Evolutionary conservation across 345 rosid genomes (phyloP), one percentile per base, ranked within the genome.

Genomic region (Eucalyptus cloeziana): DNA sequence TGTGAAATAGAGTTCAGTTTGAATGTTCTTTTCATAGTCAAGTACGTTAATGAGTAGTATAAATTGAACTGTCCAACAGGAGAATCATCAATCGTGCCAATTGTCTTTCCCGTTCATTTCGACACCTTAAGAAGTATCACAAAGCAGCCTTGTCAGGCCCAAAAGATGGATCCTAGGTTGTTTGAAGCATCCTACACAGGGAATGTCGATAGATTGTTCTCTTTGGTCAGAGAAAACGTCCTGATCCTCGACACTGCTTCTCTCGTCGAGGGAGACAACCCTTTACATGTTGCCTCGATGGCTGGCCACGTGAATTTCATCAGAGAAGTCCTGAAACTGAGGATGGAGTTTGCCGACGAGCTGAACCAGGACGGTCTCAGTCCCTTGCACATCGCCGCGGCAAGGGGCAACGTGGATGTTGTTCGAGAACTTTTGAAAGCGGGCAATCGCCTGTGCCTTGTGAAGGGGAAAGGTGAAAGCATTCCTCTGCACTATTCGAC

Each of bases 401-500:
- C 91, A 0, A 90, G 76, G 80, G 93, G 93, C 37, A 89, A 92
- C 8, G 30, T 86, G 14, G 91, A 89, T 22, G 25, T 91, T 24
- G 90, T 90, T 33, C 89, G 62, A 86, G 92, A 88, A 56, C 86
- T 94, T 49, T 45, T 93, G 87, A 92, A 88, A 89, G 76, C 89
- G 37, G 90, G 92, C 7, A 27, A 60, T 81, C 88, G 89, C 45
- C 88, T 93, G 9, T 92, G 93, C 54, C 91, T 90, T 60, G 81
- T 92, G 86, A 92, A 94, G 89, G 94, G 95, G 49, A 92, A 90
- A 89, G 94, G 92, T 6, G 87, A 91, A 25, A 91, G 79, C 89
- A 87, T 92, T 86, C 89, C 95, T 17, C 93, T 92, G 88, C 94
- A 94, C 86, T 92, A 88, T 56, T 92, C 92, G 31, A 90, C 90